phyloP scores from a whole-genome alignment of 768 basidiomycete genomes.

The Psilocybe cyanescens region DNA sequence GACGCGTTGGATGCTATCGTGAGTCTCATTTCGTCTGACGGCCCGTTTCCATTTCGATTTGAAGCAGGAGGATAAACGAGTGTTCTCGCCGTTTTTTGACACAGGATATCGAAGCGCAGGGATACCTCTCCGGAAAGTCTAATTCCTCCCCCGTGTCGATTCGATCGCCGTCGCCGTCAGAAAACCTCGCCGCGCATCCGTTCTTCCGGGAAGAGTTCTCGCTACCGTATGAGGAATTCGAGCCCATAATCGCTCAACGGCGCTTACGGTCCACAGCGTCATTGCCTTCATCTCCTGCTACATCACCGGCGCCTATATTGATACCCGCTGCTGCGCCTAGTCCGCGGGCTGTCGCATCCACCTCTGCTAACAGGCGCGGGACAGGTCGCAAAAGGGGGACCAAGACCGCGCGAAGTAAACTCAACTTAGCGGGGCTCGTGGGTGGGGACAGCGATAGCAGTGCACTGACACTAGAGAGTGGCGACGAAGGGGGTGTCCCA shows the following conservation, averaged over 20 bases:
- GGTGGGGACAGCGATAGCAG: conserved; percentile 86
- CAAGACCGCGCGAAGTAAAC: conserved; percentile 52
- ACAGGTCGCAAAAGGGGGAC: conserved; percentile 27
- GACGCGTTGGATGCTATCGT: conserved; percentile 76
- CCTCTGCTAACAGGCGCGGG: conserved; percentile 19
- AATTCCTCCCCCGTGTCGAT: conserved; percentile 50
- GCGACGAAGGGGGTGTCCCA: conserved; percentile 59
- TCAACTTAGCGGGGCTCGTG: conserved; percentile 73
- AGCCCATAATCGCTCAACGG: conserved; percentile 61
- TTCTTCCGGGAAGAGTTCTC: conserved; percentile 75
- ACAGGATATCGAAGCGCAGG: conserved; percentile 48
- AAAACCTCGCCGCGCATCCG: conserved; percentile 70
- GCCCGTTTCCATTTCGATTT: conserved; percentile 1
- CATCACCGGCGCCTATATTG: conserved; percentile 38
- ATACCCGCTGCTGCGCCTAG: conserved; percentile 27
- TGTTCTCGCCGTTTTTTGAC: neutral
- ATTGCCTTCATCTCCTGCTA: conserved; percentile 60
- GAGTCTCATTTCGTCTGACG: conserved; percentile 31
- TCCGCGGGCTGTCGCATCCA: conserved; percentile 24
- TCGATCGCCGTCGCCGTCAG: conserved; percentile 69
- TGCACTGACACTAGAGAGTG: conserved; percentile 81
- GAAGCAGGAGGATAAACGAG: neutral
- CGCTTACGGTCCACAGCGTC: conserved; percentile 70
- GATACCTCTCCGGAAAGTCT: conserved; percentile 25
- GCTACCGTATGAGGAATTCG: conserved; percentile 66